phyloP scores from a whole-genome alignment of 306 rosid species.

The Trichosanthes truncata region DNA sequence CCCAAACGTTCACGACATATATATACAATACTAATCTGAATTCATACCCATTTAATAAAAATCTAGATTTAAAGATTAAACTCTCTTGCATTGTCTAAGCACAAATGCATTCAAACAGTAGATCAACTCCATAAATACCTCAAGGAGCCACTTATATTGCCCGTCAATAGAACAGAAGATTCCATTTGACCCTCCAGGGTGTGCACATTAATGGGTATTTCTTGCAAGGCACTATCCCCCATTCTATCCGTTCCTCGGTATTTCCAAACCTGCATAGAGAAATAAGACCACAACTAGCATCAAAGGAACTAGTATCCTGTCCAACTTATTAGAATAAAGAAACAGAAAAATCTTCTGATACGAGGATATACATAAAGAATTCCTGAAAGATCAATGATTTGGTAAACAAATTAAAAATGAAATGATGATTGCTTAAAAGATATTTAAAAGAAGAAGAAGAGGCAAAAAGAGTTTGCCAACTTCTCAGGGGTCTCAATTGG shows the following conservation, averaged over 20 bases:
- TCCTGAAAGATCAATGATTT: background rate
- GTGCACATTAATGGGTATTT: conserved; percentile 40
- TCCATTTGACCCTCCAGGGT: conserved; percentile 43
- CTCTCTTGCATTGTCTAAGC: background rate
- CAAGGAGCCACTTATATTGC: conserved; percentile 43
- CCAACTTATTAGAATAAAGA: background rate
- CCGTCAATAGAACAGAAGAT: conserved; percentile 46
- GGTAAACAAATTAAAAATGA: background rate
- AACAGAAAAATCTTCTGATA: background rate
- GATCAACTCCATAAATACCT: conserved; percentile 33
- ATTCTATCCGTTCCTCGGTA: conserved; percentile 36
- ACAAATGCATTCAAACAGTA: background rate
- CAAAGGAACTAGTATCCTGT: background rate
- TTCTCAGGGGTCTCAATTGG: background rate
- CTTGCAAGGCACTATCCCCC: conserved; percentile 57
- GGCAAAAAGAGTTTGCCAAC: background rate
- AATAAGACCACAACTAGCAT: background rate
- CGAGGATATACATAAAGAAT: background rate
- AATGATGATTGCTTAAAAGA: background rate
- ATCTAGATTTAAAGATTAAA: background rate
- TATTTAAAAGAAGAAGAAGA: background rate
- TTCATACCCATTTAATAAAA: background rate
- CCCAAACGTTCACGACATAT: background rate
- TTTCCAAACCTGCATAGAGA: conserved; percentile 58
- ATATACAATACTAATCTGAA: background rate